These are phyloP conservation scores for Pelargonium australe DNA, from an alignment of 441 rosid species.

Conservation along the genomic window DNA sequence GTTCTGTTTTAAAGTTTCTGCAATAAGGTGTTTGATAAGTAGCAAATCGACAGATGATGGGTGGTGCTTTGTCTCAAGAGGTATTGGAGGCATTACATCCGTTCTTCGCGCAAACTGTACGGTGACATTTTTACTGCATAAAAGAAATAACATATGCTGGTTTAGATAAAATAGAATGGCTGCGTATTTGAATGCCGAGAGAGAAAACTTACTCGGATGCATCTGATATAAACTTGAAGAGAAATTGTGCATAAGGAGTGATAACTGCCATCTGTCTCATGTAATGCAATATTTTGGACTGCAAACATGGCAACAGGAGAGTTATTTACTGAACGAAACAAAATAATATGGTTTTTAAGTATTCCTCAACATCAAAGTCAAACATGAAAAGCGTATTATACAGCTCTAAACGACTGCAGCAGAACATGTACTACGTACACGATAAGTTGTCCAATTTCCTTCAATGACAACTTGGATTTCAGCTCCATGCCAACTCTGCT, in stretches of 20 bases:
- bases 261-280: conserved; percentile 99
- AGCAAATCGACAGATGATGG: conserved; percentile 95
- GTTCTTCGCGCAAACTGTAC: conserved; percentile 85
- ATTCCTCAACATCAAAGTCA: neutral
- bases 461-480: conserved; percentile 92
- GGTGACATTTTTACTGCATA: conserved; percentile 73
- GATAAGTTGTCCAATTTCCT: conserved; percentile 98
- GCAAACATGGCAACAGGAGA: conserved; percentile 26
- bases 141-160: conserved; percentile 9
- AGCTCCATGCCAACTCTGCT: conserved; percentile 83
- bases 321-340: conserved; percentile 5
- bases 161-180: conserved; percentile 18
- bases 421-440: conserved; percentile 40
- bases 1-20: conserved; percentile 79
- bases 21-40: conserved; percentile 84
- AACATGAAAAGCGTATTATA: neutral
- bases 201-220: conserved; percentile 61
- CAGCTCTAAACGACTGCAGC: conserved; percentile 12
- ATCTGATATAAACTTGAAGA: conserved; percentile 75
- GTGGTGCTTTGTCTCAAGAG: conserved; percentile 92
- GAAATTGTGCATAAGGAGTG: conserved; percentile 91
- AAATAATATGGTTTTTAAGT: neutral
- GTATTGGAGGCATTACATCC: conserved; percentile 96
- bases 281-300: conserved; percentile 96
- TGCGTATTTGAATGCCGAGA: conserved; percentile 14